Conservation (phyloP, 2,329 filamentous ascomycete genomes). For the Paracoccidioides brasiliensis region DNA sequence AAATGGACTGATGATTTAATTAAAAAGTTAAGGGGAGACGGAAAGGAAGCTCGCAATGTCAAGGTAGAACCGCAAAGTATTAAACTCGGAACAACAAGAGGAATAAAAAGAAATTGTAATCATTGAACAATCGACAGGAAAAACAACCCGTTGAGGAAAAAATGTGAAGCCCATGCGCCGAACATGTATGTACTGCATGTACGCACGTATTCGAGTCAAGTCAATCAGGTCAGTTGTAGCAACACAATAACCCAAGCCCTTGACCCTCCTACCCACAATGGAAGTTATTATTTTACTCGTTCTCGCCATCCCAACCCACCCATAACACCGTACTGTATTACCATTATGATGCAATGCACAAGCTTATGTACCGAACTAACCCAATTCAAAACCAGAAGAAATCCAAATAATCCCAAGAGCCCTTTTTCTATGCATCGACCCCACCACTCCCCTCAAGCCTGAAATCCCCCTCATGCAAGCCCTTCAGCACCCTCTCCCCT, state of each 20-base stretch:
- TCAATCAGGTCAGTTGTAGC: background rate
- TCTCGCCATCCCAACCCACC: background rate
- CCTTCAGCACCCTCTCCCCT: slow-evolving; percentile 44
- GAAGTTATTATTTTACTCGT: background rate
- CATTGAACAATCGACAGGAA: no score
- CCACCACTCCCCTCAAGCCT: slow-evolving; percentile 30
- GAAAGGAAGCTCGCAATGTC: no score
- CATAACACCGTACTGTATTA: background rate
- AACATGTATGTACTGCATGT: background rate
- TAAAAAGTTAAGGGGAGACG: no score
- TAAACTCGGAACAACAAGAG: background rate
- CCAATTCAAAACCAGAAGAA: background rate
- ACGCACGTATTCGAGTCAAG: background rate
- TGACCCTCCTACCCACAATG: background rate
- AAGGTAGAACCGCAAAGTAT: no score
- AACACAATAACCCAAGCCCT: background rate
- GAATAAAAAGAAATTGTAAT: background rate
- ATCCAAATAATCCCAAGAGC: slow-evolving; percentile 15
- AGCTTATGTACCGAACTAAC: background rate
- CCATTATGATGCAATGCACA: background rate
- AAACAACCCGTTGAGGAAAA: no score
- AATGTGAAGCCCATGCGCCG: background rate
- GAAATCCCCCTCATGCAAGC: slow-evolving; percentile 41
- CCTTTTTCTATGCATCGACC: background rate
- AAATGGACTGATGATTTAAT: no score